phyloP scores from a whole-genome alignment of 352 stramenopile genomes.

The Phytopythium montanum region DNA sequence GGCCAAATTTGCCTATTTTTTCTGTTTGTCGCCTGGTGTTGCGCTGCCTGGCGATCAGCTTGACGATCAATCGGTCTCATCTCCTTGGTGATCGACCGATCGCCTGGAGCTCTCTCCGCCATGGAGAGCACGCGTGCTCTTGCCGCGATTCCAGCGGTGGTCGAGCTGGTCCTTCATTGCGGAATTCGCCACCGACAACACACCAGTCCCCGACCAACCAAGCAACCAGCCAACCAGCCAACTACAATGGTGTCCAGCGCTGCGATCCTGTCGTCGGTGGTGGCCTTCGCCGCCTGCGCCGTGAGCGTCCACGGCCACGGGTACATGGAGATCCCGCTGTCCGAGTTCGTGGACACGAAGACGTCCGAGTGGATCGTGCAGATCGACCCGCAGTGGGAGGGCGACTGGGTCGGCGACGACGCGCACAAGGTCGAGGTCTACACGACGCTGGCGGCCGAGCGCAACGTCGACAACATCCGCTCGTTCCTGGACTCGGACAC shows the following conservation, averaged over 20 bases:
- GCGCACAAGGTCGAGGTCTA: conserved; percentile 4
- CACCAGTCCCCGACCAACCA: background rate
- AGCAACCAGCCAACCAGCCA: background rate
- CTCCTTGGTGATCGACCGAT: background rate
- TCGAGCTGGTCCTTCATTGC: background rate
- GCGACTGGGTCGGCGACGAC: conserved; percentile 15
- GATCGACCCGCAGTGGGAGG: conserved; percentile 16
- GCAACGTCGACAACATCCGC: conserved; percentile 13
- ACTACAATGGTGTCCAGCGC: conserved; percentile 1
- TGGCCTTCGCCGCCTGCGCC: conserved; percentile 8
- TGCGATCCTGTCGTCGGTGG: background rate
- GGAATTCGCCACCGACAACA: background rate
- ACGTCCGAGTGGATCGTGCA: conserved; percentile 19
- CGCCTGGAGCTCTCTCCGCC: background rate
- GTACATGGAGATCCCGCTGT: conserved; percentile 20
- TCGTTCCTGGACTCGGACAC: conserved; percentile 22
- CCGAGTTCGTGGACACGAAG: conserved; percentile 13
- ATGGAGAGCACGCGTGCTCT: background rate
- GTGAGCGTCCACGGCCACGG: conserved; percentile 14
- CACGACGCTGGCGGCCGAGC: conserved; percentile 11
- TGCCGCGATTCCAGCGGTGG: background rate
- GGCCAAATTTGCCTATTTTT: too few species aligned
- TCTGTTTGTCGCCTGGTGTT: too few species aligned
- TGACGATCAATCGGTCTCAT: background rate
- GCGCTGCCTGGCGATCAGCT: too few species aligned